These are phyloP conservation scores for Wickerhamomyces tratensis DNA, from an alignment of 805 yeast genomes.

Conservation along the genomic window DNA sequence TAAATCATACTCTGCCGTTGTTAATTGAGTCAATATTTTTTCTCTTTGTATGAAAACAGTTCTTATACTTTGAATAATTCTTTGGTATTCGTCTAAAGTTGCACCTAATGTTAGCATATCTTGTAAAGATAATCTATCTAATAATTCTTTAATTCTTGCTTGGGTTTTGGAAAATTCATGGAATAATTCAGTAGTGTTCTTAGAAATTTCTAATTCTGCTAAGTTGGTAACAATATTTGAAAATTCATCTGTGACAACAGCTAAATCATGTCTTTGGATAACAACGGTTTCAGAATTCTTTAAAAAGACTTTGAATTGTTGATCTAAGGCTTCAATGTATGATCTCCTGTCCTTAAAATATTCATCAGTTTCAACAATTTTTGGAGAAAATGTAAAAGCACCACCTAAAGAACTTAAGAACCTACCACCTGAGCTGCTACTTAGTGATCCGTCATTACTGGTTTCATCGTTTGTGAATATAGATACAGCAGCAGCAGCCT, in stretches of 20 bases:
- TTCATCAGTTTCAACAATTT: constrained; percentile 68
- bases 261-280: constrained; percentile 66
- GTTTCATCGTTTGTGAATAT: constrained; percentile 16
- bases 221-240: constrained; percentile 45
- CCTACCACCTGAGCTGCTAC: constrained; percentile 33
- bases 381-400: constrained; percentile 56
- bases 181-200: constrained; percentile 52
- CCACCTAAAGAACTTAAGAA: constrained; percentile 61
- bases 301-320: constrained; percentile 58
- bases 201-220: constrained; percentile 68
- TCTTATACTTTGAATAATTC: constrained; percentile 67
- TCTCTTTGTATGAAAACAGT: constrained; percentile 67
- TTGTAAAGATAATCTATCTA: constrained; percentile 72
- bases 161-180: constrained; percentile 67
- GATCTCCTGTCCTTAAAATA: constrained; percentile 63
- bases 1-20: constrained; percentile 39
- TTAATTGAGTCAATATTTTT: constrained; percentile 37
- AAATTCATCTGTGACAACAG: constrained; percentile 61
- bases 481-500: constrained; percentile 41
- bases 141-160: constrained; percentile 55
- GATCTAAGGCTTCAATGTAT: constrained; percentile 63
- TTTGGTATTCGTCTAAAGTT: constrained; percentile 78
- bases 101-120: constrained; percentile 81
- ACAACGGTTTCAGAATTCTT: constrained; percentile 68
- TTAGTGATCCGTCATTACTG: constrained; percentile 21